Percentiles rank a stretch among this genome's conserved stretches.
phyloP scores from a whole-genome alignment of 257 asterid genomes.

The Nicotiana attenuata region DNA sequence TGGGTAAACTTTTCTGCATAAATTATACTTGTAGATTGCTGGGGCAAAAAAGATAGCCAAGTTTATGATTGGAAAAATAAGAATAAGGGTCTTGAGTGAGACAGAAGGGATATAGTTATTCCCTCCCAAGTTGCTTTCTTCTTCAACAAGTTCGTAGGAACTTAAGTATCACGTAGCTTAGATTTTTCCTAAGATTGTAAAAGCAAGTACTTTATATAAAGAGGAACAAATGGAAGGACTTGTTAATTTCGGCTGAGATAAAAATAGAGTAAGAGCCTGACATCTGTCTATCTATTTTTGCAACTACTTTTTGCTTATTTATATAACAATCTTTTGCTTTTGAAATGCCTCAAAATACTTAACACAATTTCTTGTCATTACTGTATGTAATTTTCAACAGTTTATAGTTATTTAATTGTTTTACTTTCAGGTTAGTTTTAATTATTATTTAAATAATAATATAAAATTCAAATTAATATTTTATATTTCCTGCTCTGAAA shows the following conservation, averaged over 20 bases:
- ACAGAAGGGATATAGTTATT: slow-evolving; percentile 6
- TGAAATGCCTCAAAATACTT: too few relatives aligned
- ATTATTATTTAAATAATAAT: too few relatives aligned
- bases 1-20: neutral
- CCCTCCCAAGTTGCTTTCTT: neutral
- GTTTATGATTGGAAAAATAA: neutral
- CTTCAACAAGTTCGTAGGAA: neutral
- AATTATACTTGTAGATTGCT: neutral
- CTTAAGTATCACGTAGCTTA: neutral
- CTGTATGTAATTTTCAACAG: too few relatives aligned
- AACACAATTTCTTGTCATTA: too few relatives aligned
- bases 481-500: too few relatives aligned
- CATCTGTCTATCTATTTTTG: neutral
- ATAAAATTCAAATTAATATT: too few relatives aligned
- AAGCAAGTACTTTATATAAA: neutral
- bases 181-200: neutral
- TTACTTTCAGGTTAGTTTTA: too few relatives aligned
- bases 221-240: neutral
- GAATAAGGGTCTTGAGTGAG: slow-evolving; percentile 2
- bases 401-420: too few relatives aligned
- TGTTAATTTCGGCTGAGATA: neutral
- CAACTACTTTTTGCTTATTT: too few relatives aligned
- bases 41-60: neutral
- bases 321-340: too few relatives aligned
- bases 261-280: neutral